Percentiles rank a stretch among this genome's conserved stretches.
These are phyloP conservation scores for Pichia deserticola DNA, from an alignment of 805 yeast genomes.

Conservation along the genomic window DNA sequence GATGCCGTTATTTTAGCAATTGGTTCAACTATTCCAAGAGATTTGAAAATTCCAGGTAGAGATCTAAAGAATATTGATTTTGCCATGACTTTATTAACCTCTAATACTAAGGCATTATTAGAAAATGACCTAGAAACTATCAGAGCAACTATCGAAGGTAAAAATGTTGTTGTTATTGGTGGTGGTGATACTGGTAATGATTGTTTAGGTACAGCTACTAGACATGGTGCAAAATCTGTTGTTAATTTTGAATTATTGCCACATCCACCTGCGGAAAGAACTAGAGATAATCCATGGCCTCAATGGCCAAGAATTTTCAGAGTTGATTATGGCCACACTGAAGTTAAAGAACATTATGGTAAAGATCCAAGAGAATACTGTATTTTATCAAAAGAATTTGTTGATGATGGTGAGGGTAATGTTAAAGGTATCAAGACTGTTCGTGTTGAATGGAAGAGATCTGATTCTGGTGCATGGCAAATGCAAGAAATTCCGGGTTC, in stretches of 20 bases:
- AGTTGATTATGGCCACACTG: constrained; percentile 96
- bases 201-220: constrained; percentile 93
- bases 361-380: constrained; percentile 97
- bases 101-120: constrained; percentile 85
- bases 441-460: constrained; percentile 95
- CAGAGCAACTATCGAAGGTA: constrained; percentile 64
- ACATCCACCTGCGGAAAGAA: constrained; percentile 77
- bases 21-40: constrained; percentile 96
- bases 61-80: constrained; percentile 81
- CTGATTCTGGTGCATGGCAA: constrained; percentile 96
- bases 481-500: constrained; percentile 96
- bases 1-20: constrained; percentile 90
- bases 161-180: constrained; percentile 92
- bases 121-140: constrained; percentile 75
- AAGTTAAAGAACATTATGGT: constrained; percentile 90
- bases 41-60: constrained; percentile 90
- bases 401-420: constrained; percentile 91
- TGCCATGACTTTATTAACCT: constrained; percentile 87
- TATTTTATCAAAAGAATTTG: constrained; percentile 89
- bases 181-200: constrained; percentile 99
- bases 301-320: constrained; percentile 99
- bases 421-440: constrained; percentile 94
- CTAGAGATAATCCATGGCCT: constrained; percentile 98
- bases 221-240: constrained; percentile 95
- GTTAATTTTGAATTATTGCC: constrained; percentile 92